Evolutionary conservation across 768 basidiomycete genomes (phyloP).

Genomic region (Leucosporidium yakuticum): DNA sequence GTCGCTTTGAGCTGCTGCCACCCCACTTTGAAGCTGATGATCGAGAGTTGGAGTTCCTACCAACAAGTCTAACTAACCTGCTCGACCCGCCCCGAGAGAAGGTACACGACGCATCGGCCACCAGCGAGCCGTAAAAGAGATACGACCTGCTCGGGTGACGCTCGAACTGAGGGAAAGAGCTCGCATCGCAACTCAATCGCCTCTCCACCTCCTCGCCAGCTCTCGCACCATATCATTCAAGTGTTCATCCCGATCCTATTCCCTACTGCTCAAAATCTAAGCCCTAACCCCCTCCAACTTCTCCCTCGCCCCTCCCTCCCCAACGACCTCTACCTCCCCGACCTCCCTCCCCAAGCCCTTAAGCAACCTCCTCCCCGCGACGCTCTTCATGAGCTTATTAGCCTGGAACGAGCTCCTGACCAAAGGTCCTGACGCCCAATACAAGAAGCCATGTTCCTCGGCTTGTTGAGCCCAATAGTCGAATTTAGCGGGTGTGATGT

Average conservation of each 20-base stretch:
- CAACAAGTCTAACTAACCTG: too few relatives aligned
- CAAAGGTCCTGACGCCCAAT: constrained; percentile 92
- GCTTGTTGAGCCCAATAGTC: constrained; percentile 83
- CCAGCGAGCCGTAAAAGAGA: too few relatives aligned
- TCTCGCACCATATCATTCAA: too few relatives aligned
- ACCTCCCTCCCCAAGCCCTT: constrained; percentile 21
- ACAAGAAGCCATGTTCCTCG: constrained; percentile 89
- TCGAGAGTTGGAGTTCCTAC: too few relatives aligned
- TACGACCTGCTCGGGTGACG: not conserved
- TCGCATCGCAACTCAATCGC: not conserved
- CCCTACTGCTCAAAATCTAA: not conserved
- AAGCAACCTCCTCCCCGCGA: constrained; percentile 27
- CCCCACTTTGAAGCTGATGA: too few relatives aligned
- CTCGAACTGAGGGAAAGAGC: not conserved
- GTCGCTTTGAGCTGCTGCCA: too few relatives aligned
- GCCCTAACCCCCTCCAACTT: not conserved
- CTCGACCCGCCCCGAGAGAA: too few relatives aligned
- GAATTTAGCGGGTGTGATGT: constrained; percentile 90
- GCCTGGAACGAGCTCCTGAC: constrained; percentile 98
- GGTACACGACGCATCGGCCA: too few relatives aligned
- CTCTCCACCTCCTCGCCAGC: too few relatives aligned
- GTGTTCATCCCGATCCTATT: too few relatives aligned
- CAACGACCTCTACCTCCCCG: constrained; percentile 22
- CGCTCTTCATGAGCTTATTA: constrained; percentile 40
- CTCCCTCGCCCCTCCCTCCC: not conserved